Evolutionary conservation across 1,284 basidiomycete species (phyloP).

Genomic region (Rhizopogon parksii): DNA sequence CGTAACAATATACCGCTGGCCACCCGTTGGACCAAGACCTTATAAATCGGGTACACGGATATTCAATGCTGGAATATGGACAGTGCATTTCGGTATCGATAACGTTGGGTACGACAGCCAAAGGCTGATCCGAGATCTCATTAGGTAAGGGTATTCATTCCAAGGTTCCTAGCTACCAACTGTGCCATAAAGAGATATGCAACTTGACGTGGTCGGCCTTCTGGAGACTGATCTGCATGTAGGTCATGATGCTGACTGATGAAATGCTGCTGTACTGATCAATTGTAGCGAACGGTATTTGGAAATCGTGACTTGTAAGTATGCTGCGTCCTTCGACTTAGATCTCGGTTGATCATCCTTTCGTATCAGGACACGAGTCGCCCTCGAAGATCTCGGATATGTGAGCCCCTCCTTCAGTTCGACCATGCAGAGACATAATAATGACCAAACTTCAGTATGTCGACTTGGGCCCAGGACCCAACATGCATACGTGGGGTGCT

Average conservation of each 20-base stretch:
- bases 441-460: conserved; percentile 45
- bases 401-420: conserved; percentile 36
- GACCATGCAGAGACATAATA: conserved; percentile 2
- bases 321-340: background rate
- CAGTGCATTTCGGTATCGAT: conserved; percentile 86
- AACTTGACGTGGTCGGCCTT: conserved; percentile 76
- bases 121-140: conserved; percentile 66
- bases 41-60: conserved; percentile 63
- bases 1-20: conserved; percentile 47
- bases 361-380: conserved; percentile 57
- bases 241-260: conserved; percentile 22
- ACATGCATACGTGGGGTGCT: conserved; percentile 89
- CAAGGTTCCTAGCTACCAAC: background rate
- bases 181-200: conserved; percentile 52
- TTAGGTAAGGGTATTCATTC: conserved; percentile 39
- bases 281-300: conserved; percentile 68
- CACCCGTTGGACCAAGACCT: conserved; percentile 44
- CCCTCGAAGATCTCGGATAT: conserved; percentile 78
- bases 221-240: conserved; percentile 87
- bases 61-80: conserved; percentile 89
- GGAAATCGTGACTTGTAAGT: conserved; percentile 84
- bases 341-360: conserved; percentile 3
- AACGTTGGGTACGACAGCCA: conserved; percentile 81
- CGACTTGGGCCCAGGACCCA: conserved; percentile 82
- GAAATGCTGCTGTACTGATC: background rate